Base-by-base conservation (phyloP, 345 rosid species). In the Cardamine occulta region DNA sequence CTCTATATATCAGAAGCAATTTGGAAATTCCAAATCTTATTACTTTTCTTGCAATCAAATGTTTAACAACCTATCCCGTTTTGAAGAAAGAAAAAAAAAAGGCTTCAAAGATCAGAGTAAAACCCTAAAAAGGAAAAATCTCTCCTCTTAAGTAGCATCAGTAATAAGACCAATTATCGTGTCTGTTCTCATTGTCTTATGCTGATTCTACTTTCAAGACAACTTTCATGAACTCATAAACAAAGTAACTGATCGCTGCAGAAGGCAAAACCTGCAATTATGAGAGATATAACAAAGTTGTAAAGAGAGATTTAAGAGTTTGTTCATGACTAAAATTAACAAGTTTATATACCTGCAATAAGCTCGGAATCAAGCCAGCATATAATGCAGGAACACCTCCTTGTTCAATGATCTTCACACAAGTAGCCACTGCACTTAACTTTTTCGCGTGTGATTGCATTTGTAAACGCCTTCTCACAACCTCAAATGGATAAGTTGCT, bases 191-290 rank as follows among this genome's bases (percentile, higher is more conserved):
- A 26, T 48, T 52, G 23, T 56, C 70, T 79, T 44, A 63, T 24
- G 72, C 55, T 84, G 87, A 87, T 68, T 86, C 88, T 76, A 90
- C 97, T 79, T 85, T 79, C 77, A 90, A 79, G 63, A 90, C 83
- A 76, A 92, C 84, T 86, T 92, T 92, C 98, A 88, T 93, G 79
- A 68, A 90, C 82, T 93, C 96, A 1, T 90, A 93, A 19, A 90
- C 87, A 60, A 93, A 90, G 82, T 84, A 93, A 84, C 96, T 90
- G 49, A 86, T 86, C 0, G 96, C 79, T 7, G 95, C 98, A 0
- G 98, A 93, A 29, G 95, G 98, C 67, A 90, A 89, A 56, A 90
- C 98, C 98, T 90, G 89, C 60, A 81, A 80, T 21, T 12, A 26
- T 63, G 54, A 59, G 63, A 72, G 39, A 68, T 28, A 19, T 8